These are phyloP conservation scores for Coniosporium apollinis DNA, from an alignment of 495 filamentous ascomycete genomes.

Conservation along the genomic window DNA sequence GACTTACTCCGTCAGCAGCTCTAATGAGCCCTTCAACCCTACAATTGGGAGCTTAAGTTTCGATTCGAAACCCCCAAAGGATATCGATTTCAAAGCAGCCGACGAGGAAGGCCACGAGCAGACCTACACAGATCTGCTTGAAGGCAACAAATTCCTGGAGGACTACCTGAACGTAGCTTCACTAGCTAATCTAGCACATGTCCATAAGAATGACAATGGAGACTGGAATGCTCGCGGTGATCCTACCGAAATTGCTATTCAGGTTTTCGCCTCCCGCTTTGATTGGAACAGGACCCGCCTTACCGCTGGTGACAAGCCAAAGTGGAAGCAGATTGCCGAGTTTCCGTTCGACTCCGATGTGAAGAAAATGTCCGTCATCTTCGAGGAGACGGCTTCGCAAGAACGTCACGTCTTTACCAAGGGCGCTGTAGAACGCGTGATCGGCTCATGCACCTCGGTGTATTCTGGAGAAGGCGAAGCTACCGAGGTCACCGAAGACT, in stretches of 20 bases:
- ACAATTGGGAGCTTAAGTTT: constrained; percentile 18
- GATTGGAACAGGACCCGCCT: constrained; percentile 25
- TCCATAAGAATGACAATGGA: constrained; percentile 16
- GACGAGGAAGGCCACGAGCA: constrained; percentile 15
- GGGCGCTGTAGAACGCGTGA: constrained; percentile 40
- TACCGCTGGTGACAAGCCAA: constrained; percentile 22
- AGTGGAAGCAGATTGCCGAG: constrained; percentile 30
- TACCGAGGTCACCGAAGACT: constrained; percentile 17
- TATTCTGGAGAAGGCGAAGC: constrained; percentile 27
- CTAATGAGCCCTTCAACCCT: constrained; percentile 19
- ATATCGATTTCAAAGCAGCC: constrained; percentile 18
- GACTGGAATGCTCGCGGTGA: constrained; percentile 36
- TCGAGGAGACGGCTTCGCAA: constrained; percentile 22
- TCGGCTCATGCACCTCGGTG: constrained; percentile 28
- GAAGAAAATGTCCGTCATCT: constrained; percentile 44
- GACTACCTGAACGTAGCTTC: constrained; percentile 21
- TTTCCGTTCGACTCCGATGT: constrained; percentile 45
- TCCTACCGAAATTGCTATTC: constrained; percentile 41
- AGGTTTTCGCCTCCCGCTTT: constrained; percentile 33
- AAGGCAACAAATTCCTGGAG: constrained; percentile 13
- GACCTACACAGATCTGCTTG: constrained; percentile 21
- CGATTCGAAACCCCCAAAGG: constrained; percentile 7
- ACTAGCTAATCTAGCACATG: constrained; percentile 21
- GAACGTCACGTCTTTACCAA: constrained; percentile 36
- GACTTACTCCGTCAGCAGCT: constrained; percentile 21